phyloP scores from a whole-genome alignment of 163 green algal species.

The Scenedesmus sp. region DNA sequence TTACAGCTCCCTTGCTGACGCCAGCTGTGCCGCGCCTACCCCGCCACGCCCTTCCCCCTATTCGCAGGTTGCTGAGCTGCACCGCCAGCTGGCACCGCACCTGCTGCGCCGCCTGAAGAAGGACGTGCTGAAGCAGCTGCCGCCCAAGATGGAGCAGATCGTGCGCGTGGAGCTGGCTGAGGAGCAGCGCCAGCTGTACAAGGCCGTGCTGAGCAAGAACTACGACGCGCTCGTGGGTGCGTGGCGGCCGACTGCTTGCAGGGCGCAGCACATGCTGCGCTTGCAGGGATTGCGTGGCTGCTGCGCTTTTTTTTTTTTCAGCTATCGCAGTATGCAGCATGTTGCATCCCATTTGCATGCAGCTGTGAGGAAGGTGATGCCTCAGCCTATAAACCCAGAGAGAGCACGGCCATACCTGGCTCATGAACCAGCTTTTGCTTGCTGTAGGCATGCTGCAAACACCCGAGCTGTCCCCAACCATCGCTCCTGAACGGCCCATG shows the following conservation, averaged over 20 bases:
- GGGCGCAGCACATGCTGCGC: too few species aligned
- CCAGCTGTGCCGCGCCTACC: not conserved
- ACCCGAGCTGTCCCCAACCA: too few species aligned
- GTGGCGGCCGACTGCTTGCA: not conserved
- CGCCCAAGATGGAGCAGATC: slow-evolving; percentile 92
- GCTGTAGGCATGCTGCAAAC: too few species aligned
- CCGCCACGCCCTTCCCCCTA: not conserved
- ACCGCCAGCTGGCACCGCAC: slow-evolving; percentile 82
- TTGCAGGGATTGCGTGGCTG: not conserved
- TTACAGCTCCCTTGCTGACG: not conserved
- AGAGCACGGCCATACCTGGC: too few species aligned
- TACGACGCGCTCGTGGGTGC: slow-evolving; percentile 57
- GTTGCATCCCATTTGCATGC: too few species aligned
- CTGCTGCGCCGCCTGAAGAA: slow-evolving; percentile 90
- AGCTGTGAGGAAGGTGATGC: too few species aligned
- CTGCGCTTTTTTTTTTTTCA: not conserved
- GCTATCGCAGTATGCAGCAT: too few species aligned
- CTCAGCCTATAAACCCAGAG: too few species aligned
- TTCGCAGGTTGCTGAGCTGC: slow-evolving; percentile 74
- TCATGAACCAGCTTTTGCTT: too few species aligned
- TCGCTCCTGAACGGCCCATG: too few species aligned
- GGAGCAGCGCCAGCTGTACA: slow-evolving; percentile 71
- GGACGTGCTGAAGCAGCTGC: slow-evolving; percentile 89
- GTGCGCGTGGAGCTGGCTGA: slow-evolving; percentile 86
- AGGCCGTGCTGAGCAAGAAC: slow-evolving; percentile 73